Conservation (phyloP, 129 eudicot species). For the Scalesia atractyloides region DNA sequence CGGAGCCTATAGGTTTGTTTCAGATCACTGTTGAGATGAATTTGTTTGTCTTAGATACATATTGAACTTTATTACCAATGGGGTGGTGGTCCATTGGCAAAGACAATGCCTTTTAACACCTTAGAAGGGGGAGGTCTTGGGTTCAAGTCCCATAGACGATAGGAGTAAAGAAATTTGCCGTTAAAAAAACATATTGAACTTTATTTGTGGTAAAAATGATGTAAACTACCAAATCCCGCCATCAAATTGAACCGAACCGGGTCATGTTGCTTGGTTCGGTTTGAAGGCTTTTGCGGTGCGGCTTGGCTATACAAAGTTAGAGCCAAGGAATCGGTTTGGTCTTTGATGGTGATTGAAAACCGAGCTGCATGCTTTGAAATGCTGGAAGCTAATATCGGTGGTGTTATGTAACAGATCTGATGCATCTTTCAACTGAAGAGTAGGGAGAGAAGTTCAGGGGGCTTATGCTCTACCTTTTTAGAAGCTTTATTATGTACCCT, state of each 20-base stretch:
- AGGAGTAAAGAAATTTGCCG: no score
- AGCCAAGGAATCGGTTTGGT: not conserved
- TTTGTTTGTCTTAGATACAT: not conserved
- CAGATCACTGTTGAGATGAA: constrained; percentile 27
- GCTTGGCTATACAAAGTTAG: no score
- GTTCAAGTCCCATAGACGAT: no score
- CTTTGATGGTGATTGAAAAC: not conserved
- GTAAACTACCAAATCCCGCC: not conserved
- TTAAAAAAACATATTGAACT: not conserved
- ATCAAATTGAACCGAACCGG: not conserved
- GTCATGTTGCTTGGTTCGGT: no score
- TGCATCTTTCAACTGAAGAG: constrained; percentile 8
- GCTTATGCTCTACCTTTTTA: constrained; percentile 6
- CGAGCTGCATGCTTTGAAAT: not conserved
- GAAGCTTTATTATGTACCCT: constrained; percentile 12
- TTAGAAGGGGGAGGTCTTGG: no score
- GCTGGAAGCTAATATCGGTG: constrained; percentile 8
- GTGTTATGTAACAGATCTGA: constrained; percentile 8
- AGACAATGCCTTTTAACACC: no score
- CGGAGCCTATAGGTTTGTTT: not conserved
- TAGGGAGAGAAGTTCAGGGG: not conserved
- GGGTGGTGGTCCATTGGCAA: no score
- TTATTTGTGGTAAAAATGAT: not conserved
- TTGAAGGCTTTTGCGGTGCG: not conserved
- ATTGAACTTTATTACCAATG: not conserved